Conservation (phyloP, 2,329 filamentous ascomycete genomes). For the Aspergillus spinulosporus region DNA sequence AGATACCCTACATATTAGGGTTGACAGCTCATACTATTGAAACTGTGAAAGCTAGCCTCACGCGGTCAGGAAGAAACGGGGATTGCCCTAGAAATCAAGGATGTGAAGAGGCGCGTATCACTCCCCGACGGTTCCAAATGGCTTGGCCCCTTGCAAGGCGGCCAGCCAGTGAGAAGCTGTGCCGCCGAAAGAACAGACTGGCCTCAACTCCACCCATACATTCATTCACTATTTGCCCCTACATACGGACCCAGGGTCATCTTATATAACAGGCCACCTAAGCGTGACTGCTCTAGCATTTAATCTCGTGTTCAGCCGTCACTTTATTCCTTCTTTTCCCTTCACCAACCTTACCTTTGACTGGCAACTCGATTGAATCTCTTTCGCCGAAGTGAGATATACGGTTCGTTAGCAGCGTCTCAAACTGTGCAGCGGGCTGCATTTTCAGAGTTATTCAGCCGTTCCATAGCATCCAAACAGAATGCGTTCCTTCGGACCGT, state of each 20-base stretch:
- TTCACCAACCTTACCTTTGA: neutral
- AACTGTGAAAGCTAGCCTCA: no score
- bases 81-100: neutral
- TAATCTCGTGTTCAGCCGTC: neutral
- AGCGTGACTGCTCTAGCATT: slow-evolving; percentile 10
- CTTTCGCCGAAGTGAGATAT: slow-evolving; percentile 8
- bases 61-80: neutral
- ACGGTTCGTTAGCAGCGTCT: neutral
- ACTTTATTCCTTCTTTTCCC: slow-evolving; percentile 4
- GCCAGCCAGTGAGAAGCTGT: slow-evolving; percentile 29
- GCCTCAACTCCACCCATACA: slow-evolving; percentile 34
- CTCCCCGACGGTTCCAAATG: slow-evolving; percentile 9
- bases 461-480: slow-evolving; percentile 11
- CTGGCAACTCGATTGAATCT: neutral
- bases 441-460: neutral
- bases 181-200: slow-evolving; percentile 45
- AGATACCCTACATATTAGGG: no score
- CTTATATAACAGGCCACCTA: slow-evolving; percentile 19
- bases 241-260: neutral
- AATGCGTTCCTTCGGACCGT: slow-evolving; percentile 44
- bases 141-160: slow-evolving; percentile 25
- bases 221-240: slow-evolving; percentile 17
- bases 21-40: no score
- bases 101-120: slow-evolving; percentile 2
- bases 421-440: slow-evolving; percentile 2